phyloP scores from a whole-genome alignment of 306 rosid genomes.

The Pterocarpus macrocarpus region DNA sequence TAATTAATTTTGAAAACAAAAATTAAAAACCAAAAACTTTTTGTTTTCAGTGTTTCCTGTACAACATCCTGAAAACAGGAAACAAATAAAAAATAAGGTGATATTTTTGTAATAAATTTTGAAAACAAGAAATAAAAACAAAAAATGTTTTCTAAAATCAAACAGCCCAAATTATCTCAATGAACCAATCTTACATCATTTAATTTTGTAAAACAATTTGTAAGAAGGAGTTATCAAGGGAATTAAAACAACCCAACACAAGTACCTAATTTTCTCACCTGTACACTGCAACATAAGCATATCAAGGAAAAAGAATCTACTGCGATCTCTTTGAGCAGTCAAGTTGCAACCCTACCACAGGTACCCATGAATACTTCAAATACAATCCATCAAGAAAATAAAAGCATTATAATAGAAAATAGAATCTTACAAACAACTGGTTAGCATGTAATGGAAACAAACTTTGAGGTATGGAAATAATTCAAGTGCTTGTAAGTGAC shows the following conservation, averaged over 20 bases:
- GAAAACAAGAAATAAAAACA: too few species aligned
- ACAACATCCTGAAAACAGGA: too few species aligned
- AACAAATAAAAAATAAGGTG: too few species aligned
- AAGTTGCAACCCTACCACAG: conserved; percentile 84
- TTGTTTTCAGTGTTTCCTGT: too few species aligned
- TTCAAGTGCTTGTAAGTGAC: background rate
- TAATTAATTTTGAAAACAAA: too few species aligned
- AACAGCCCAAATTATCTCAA: background rate
- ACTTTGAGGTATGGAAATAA: background rate
- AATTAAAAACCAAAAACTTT: too few species aligned
- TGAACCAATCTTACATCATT: conserved; percentile 4
- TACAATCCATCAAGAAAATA: conserved; percentile 12
- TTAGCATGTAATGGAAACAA: conserved; percentile 4
- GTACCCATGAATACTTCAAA: conserved; percentile 33
- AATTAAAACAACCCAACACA: conserved; percentile 26
- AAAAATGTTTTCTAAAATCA: too few species aligned
- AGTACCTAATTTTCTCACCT: conserved; percentile 82
- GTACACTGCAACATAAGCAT: conserved; percentile 81
- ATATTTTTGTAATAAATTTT: too few species aligned
- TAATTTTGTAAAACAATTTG: conserved; percentile 7
- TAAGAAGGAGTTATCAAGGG: background rate
- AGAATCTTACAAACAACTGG: conserved; percentile 5
- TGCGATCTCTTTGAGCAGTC: conserved; percentile 76
- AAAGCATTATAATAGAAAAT: background rate
- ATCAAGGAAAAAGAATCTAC: conserved; percentile 78